A percentile compares a stretch with the other conserved stretches of the same genome.
phyloP scores from a whole-genome alignment of 2,329 filamentous ascomycete species.

The Basipetospora chlamydospora region DNA sequence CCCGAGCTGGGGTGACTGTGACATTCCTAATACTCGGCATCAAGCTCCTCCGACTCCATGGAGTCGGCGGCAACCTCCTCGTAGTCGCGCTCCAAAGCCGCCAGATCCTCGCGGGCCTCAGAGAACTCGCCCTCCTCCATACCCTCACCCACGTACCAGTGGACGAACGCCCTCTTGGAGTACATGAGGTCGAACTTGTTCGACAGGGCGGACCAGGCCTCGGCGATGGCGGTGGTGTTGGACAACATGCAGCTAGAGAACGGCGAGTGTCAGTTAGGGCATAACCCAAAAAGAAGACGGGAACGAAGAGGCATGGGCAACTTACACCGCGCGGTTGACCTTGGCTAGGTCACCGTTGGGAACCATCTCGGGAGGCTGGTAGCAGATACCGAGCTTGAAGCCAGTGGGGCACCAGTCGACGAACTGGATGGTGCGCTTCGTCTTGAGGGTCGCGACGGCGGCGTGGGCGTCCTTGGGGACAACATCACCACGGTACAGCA shows the following conservation, averaged over 20 bases:
- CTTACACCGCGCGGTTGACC: constrained; percentile 49
- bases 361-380: constrained; percentile 50
- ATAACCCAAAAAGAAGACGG: too few species aligned
- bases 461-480: constrained; percentile 56
- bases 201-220: constrained; percentile 58
- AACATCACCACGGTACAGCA: constrained; percentile 58
- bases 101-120: constrained; percentile 74
- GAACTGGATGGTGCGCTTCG: constrained; percentile 57
- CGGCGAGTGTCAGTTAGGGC: too few species aligned
- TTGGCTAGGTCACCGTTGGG: constrained; percentile 46
- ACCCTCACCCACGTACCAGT: constrained; percentile 76
- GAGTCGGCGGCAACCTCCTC: constrained; percentile 72
- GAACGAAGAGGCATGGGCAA: too few species aligned
- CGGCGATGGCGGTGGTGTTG: constrained; percentile 61
- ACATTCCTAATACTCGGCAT: constrained; percentile 75
- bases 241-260: constrained; percentile 60
- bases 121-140: constrained; percentile 90
- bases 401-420: constrained; percentile 65
- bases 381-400: constrained; percentile 66
- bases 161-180: constrained; percentile 62
- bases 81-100: constrained; percentile 75
- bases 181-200: constrained; percentile 70
- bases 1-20: too few species aligned
- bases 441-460: constrained; percentile 53
- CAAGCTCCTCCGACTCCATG: constrained; percentile 45